Conservation (phyloP, 108 stramenopile genomes). For the Nitzschia palea region DNA sequence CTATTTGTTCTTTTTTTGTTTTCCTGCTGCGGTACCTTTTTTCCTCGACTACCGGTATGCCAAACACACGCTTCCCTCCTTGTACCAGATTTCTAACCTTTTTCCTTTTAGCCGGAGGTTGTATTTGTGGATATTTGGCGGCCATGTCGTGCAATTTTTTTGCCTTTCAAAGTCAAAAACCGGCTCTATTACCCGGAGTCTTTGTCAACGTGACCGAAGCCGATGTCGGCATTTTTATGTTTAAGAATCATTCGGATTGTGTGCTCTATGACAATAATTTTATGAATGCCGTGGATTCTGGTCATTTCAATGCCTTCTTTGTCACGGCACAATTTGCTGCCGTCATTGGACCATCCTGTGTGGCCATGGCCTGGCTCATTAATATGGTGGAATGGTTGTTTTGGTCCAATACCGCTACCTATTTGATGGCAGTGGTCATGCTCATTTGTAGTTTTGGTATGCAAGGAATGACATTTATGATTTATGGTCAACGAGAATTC, state of each 20-base stretch:
- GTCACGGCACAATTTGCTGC: constrained; percentile 11
- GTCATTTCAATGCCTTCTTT: background rate
- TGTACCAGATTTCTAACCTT: background rate
- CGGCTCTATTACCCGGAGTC: background rate
- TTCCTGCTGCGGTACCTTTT: background rate
- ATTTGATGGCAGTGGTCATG: background rate
- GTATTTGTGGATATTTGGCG: background rate
- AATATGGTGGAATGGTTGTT: constrained; percentile 4
- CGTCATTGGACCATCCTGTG: constrained; percentile 10
- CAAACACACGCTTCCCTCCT: background rate
- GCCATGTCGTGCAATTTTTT: background rate
- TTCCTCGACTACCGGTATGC: background rate
- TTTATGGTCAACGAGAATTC: constrained; percentile 19
- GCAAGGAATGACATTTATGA: constrained; percentile 6
- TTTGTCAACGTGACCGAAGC: constrained; percentile 2
- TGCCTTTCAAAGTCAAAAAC: background rate
- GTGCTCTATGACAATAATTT: constrained; percentile 2
- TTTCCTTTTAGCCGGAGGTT: constrained; percentile 3
- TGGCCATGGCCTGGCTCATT: constrained; percentile 1
- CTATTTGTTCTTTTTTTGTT: background rate
- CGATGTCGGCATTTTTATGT: constrained; percentile 6
- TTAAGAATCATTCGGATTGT: background rate
- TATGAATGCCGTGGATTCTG: background rate
- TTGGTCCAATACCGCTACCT: background rate
- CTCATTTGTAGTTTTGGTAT: background rate